Evolutionary conservation across 75 land plant species (phyloP), one percentile per base, ranked within the genome.

Genomic region (Adiantum capillusveneris): DNA sequence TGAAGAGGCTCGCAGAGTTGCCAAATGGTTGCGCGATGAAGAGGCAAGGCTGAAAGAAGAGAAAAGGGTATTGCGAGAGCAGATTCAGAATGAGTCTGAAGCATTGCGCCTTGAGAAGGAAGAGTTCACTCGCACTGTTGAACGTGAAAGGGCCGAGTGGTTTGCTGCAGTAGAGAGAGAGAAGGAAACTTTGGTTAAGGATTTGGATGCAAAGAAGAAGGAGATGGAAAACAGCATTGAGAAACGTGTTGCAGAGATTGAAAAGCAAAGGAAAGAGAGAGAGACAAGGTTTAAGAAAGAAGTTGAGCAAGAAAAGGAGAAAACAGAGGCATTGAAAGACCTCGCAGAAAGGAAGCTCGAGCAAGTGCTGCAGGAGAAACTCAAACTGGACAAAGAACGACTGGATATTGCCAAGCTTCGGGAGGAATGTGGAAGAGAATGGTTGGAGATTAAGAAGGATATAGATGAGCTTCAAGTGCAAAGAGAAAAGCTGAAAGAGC

Each of bases 401-500:
- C 29, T 45, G 37, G 81, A 85, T 59, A 79, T 86, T 28, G 64
- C 63, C 22, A 51, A 49, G 41, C 87, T 79, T 52, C 90, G 85
- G 43, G 79, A 81, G 34, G 62, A 65, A 21, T 80, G 82, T 30
- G 84, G 81, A 48, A 72, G 41, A 49, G 95, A 94, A 44, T 85
- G 87, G 90, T 44, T 64, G 11, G 95, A 85, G 41, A 78, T 94
- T 16, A 85, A 63, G 48, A 79, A 62, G 43, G 79, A 75, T 25
- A 85, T 88, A 48, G 79, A 88, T 41, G 77, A 79, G 46, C 80
- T 94, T 25, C 69, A 83, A 34, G 31, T 75, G 24, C 95, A 88
- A 64, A 67, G 85, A n/a, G 71, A 88, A 63, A 88, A 85, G 71
- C 65, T 94, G 53, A 67, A 77, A 63, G 65, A 88, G 53, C 95